phyloP scores from a whole-genome alignment of 805 yeast genomes.

The Helenozyma baotianmanensis region DNA sequence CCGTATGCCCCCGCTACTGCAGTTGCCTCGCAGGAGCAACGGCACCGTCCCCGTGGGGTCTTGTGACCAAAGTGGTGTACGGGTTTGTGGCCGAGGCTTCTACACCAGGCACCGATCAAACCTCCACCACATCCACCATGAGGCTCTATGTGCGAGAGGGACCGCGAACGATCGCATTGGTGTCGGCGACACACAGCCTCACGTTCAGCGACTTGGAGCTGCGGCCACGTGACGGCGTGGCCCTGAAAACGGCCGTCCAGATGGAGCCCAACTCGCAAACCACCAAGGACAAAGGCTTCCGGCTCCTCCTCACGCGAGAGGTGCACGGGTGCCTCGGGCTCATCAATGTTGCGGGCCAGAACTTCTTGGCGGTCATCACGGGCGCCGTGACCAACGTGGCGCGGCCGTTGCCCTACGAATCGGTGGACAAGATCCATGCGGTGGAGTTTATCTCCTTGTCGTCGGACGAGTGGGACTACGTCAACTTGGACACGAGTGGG shows the following conservation, averaged over 20 bases:
- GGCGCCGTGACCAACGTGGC: slow-evolving; percentile 71
- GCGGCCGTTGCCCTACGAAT: slow-evolving; percentile 71
- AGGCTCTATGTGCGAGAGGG: slow-evolving; percentile 10
- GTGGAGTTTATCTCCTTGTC: slow-evolving; percentile 84
- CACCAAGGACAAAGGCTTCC: slow-evolving; percentile 35
- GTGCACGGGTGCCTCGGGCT: slow-evolving; percentile 75
- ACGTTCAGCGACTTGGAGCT: slow-evolving; percentile 3
- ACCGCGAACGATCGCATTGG: slow-evolving; percentile 15
- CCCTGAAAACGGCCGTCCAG: slow-evolving; percentile 30
- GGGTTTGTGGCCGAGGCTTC: too few species aligned
- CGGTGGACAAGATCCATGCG: slow-evolving; percentile 72
- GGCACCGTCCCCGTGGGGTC: too few species aligned
- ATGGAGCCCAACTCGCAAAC: slow-evolving; percentile 34
- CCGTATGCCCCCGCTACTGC: too few species aligned
- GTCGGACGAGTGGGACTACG: slow-evolving; percentile 72
- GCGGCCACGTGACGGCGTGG: too few species aligned
- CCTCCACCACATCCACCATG: too few species aligned
- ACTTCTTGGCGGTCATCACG: slow-evolving; percentile 75
- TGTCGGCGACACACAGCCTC: slow-evolving; percentile 13
- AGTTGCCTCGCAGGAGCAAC: too few species aligned
- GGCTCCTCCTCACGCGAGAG: slow-evolving; percentile 33
- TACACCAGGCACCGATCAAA: too few species aligned
- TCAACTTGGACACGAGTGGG: slow-evolving; percentile 65
- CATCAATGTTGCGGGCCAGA: slow-evolving; percentile 61
- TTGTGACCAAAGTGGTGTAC: too few species aligned